Evolutionary conservation across 2,329 filamentous ascomycete genomes (phyloP).

Genomic region (Lizonia empirigonia): DNA sequence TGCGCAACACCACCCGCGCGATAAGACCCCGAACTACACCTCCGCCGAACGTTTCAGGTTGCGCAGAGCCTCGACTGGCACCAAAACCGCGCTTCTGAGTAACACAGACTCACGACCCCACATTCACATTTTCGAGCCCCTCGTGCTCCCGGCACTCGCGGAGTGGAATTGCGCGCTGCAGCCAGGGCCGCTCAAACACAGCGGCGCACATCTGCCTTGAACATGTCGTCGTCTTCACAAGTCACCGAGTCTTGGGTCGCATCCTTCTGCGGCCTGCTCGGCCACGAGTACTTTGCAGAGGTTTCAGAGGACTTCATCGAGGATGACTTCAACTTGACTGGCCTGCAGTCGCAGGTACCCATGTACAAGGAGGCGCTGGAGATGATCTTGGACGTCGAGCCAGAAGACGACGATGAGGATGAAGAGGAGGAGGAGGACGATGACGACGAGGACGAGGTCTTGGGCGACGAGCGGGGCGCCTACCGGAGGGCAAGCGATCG

Average conservation of each 20-base stretch:
- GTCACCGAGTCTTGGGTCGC: slow-evolving; percentile 93
- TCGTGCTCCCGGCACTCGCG: slow-evolving; percentile 27
- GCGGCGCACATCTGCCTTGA: slow-evolving; percentile 17
- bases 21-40: slow-evolving; percentile 7
- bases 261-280: slow-evolving; percentile 92
- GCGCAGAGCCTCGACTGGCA: background rate
- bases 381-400: slow-evolving; percentile 99
- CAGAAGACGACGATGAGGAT: slow-evolving; percentile 89
- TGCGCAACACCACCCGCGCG: slow-evolving; percentile 12
- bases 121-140: slow-evolving; percentile 38
- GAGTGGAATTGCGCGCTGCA: slow-evolving; percentile 29
- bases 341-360: slow-evolving; percentile 89
- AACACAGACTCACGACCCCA: slow-evolving; percentile 26
- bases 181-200: slow-evolving; percentile 22
- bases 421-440: slow-evolving; percentile 74
- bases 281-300: slow-evolving; percentile 98
- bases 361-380: slow-evolving; percentile 99
- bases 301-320: slow-evolving; percentile 99
- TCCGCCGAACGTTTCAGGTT: background rate
- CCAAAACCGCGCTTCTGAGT: slow-evolving; percentile 4
- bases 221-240: slow-evolving; percentile 63
- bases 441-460: slow-evolving; percentile 59
- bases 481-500: slow-evolving; percentile 57
- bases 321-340: slow-evolving; percentile 98
- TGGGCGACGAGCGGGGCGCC: slow-evolving; percentile 60